These are phyloP conservation scores for Basipetospora chlamydospora DNA, from an alignment of 2,329 filamentous ascomycete species.

Conservation along the genomic window DNA sequence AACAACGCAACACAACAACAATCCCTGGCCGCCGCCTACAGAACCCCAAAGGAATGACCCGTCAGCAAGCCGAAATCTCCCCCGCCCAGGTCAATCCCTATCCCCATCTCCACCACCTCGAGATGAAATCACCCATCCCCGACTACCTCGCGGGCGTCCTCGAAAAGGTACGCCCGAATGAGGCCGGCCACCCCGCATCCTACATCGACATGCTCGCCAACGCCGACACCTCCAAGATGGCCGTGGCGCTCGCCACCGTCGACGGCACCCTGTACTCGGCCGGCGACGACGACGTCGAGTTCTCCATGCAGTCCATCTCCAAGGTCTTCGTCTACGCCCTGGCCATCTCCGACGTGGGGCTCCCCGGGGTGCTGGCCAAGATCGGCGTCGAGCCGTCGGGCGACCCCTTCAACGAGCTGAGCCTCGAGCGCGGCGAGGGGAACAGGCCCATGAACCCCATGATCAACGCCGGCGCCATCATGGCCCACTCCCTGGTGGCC, in stretches of 20 bases:
- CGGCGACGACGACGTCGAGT: conserved; percentile 22
- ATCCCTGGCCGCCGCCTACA: too few relatives aligned
- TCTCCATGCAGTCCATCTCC: conserved; percentile 26
- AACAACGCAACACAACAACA: too few relatives aligned
- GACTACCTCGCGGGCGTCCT: conserved; percentile 19
- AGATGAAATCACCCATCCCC: conserved; percentile 20
- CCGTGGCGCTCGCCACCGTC: conserved; percentile 23
- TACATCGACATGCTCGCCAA: conserved; percentile 24
- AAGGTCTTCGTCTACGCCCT: conserved; percentile 25
- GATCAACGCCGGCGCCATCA: conserved; percentile 21
- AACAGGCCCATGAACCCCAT: conserved; percentile 21
- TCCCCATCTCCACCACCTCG: too few relatives aligned
- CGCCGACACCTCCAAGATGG: conserved; percentile 23
- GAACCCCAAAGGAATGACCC: too few relatives aligned
- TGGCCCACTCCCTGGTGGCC: conserved; percentile 18
- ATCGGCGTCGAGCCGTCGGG: conserved; percentile 25
- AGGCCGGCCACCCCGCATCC: conserved; percentile 17
- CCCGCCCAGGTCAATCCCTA: too few relatives aligned
- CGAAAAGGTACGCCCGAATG: conserved; percentile 16
- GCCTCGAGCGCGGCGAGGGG: conserved; percentile 13
- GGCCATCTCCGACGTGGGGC: conserved; percentile 22
- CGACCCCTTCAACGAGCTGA: conserved; percentile 22
- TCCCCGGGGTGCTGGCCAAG: conserved; percentile 20
- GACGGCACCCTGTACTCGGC: conserved; percentile 23
- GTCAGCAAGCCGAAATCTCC: too few relatives aligned